These are phyloP conservation scores for Madurella fahalii DNA, from an alignment of 2,329 filamentous ascomycete genomes.

Conservation along the genomic window DNA sequence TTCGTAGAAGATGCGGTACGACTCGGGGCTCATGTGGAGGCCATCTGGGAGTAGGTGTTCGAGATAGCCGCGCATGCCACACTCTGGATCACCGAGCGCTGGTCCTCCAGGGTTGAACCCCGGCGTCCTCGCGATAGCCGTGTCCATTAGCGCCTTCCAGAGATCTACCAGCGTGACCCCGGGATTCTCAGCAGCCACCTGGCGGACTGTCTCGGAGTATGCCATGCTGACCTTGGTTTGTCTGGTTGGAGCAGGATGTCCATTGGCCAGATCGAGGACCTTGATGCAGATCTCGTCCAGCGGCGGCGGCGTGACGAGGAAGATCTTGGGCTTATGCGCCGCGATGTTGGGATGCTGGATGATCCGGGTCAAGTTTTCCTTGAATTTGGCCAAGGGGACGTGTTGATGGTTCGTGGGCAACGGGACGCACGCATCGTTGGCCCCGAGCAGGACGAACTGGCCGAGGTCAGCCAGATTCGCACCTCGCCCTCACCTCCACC, in stretches of 20 bases:
- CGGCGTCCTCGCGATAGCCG: constrained; percentile 56
- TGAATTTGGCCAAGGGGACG: constrained; percentile 72
- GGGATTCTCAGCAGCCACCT: constrained; percentile 64
- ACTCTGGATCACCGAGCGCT: constrained; percentile 47
- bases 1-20: constrained; percentile 51
- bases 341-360: constrained; percentile 65
- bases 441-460: constrained; percentile 76
- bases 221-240: constrained; percentile 47
- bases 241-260: constrained; percentile 42
- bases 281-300: constrained; percentile 69
- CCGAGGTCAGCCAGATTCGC: constrained; percentile 3
- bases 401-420: constrained; percentile 64
- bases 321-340: constrained; percentile 66
- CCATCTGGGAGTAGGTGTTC: constrained; percentile 53
- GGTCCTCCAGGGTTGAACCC: constrained; percentile 51
- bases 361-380: constrained; percentile 66
- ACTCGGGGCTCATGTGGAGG: constrained; percentile 52
- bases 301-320: constrained; percentile 79
- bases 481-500: too few relatives aligned
- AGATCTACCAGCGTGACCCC: constrained; percentile 72
- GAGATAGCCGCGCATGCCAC: constrained; percentile 48
- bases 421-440: constrained; percentile 79
- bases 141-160: constrained; percentile 71
- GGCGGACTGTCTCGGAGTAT: constrained; percentile 58
- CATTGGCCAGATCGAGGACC: constrained; percentile 43